These are phyloP conservation scores for Galerina sulciceps DNA, from an alignment of 768 basidiomycete genomes.

Conservation along the genomic window DNA sequence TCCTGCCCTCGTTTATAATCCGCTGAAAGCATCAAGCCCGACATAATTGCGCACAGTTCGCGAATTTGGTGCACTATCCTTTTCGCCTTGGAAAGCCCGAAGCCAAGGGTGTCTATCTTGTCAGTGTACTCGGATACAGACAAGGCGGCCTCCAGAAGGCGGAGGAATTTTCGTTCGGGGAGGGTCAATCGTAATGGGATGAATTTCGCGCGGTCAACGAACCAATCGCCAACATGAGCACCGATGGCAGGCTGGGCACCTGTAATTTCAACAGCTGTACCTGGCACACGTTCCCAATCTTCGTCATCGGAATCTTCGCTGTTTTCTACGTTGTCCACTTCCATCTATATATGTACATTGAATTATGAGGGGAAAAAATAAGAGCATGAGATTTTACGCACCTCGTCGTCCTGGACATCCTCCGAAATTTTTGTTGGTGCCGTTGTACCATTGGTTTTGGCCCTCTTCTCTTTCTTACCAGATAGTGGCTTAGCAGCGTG, in stretches of 20 bases:
- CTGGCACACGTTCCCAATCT: constrained; percentile 44
- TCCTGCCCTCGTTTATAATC: constrained; percentile 92
- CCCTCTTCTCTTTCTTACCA: constrained; percentile 29
- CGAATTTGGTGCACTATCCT: constrained; percentile 87
- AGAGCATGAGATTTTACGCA: constrained; percentile 8
- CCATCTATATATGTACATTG: constrained; percentile 41
- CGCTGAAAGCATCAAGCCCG: constrained; percentile 78
- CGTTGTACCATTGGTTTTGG: constrained; percentile 27
- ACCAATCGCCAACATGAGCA: constrained; percentile 79
- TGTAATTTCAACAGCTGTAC: constrained; percentile 39
- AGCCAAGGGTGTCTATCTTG: constrained; percentile 84
- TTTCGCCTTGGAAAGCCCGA: constrained; percentile 81
- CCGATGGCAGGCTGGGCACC: constrained; percentile 65
- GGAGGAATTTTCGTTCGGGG: constrained; percentile 80
- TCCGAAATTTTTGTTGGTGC: constrained; percentile 3
- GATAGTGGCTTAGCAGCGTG: constrained; percentile 59
- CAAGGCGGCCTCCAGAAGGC: constrained; percentile 83
- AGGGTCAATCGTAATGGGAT: constrained; percentile 81
- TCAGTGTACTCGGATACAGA: constrained; percentile 89
- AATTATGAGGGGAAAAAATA: background rate
- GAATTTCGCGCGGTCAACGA: constrained; percentile 78
- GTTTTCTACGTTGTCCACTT: constrained; percentile 38
- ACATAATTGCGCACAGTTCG: constrained; percentile 87
- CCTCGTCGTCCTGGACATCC: constrained; percentile 36
- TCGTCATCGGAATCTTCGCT: constrained; percentile 42